Conservation (phyloP, 1,284 basidiomycete species). For the Tetrapyrgos nigripes region DNA sequence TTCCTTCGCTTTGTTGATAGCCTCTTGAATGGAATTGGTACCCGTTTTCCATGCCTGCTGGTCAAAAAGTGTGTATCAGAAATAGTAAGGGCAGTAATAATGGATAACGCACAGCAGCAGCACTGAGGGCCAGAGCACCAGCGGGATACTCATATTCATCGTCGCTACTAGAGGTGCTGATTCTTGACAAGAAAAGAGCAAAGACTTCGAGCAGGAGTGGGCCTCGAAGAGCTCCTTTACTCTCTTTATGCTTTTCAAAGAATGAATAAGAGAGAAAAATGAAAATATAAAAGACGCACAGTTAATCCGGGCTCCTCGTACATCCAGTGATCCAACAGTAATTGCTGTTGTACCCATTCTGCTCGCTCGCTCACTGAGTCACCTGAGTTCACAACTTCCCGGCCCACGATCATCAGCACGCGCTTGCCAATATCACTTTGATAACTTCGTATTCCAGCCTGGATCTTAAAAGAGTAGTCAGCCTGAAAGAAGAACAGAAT, state of each 20-base stretch:
- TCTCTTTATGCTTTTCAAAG: background rate
- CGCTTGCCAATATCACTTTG: background rate
- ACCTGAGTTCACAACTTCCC: background rate
- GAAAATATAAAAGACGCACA: background rate
- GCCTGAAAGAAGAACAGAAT: background rate
- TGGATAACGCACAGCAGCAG: constrained; percentile 1
- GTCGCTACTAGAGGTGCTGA: background rate
- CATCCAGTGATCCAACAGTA: background rate
- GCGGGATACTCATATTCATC: background rate
- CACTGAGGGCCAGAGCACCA: constrained; percentile 2
- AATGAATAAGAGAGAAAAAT: background rate
- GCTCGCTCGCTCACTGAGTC: background rate
- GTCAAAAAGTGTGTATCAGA: no score
- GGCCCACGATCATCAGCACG: background rate
- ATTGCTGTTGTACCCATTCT: background rate
- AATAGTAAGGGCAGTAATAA: no score
- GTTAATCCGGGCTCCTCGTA: constrained; percentile 4
- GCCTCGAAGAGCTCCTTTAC: constrained; percentile 1
- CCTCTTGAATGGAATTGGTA: no score
- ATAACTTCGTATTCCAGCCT: background rate
- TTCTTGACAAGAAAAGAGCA: constrained; percentile 3
- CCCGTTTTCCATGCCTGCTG: no score
- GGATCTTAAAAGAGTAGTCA: constrained; percentile 1
- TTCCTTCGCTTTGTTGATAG: no score
- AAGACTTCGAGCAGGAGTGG: background rate